Evolutionary conservation across 2,329 filamentous ascomycete species (phyloP).

Genomic region (Calonectria henricotiae): DNA sequence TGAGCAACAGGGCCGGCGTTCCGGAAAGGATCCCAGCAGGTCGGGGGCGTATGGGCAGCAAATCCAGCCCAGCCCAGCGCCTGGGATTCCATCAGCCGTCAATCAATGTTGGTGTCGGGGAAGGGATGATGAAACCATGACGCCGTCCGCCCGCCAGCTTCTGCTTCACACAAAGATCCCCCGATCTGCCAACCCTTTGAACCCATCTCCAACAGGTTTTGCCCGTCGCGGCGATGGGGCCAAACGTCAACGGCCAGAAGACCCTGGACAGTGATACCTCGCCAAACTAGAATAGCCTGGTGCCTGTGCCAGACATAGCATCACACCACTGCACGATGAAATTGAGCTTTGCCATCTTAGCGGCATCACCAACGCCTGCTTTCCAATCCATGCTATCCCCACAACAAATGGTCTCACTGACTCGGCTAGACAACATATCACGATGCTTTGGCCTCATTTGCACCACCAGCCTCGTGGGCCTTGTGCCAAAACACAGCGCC

Average conservation of each 20-base stretch:
- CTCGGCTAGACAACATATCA: constrained; percentile 15
- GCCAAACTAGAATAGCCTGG: not conserved
- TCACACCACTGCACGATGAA: constrained; percentile 29
- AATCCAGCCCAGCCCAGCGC: constrained; percentile 22
- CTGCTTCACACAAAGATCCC: constrained; percentile 10
- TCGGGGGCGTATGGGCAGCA: constrained; percentile 28
- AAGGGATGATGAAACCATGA: constrained; percentile 33
- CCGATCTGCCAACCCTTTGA: constrained; percentile 6
- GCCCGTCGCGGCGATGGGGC: constrained; percentile 1
- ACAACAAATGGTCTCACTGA: constrained; percentile 30
- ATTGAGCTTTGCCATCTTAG: constrained; percentile 32
- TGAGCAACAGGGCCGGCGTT: constrained; percentile 32
- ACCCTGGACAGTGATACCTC: constrained; percentile 2
- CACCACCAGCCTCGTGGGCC: not conserved
- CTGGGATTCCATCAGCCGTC: constrained; percentile 21
- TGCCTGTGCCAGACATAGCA: constrained; percentile 21
- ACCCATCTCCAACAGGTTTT: constrained; percentile 1
- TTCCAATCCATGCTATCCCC: constrained; percentile 31
- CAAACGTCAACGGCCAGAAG: constrained; percentile 8
- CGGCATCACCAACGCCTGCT: constrained; percentile 25
- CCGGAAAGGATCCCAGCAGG: constrained; percentile 32
- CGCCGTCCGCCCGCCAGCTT: constrained; percentile 23
- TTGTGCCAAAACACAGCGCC: not conserved
- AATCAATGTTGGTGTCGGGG: constrained; percentile 32
- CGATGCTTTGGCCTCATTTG: not conserved